Evolutionary conservation across 1,139 yeast genomes (phyloP), one percentile per base, ranked within the genome.

Genomic region (Saccharomycopsis crataegensis): DNA sequence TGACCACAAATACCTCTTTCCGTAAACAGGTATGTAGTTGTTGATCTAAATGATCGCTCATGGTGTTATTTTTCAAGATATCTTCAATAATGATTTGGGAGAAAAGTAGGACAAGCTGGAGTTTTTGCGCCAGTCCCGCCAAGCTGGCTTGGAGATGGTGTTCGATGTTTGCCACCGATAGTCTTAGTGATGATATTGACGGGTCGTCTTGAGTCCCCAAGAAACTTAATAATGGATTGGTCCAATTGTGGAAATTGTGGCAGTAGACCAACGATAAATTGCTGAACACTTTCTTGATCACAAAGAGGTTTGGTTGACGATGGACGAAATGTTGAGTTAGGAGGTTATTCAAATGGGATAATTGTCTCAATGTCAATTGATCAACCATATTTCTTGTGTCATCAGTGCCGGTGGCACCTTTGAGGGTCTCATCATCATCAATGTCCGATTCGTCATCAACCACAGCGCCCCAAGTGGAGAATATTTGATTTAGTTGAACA

Each of bases 21-120:
- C 64, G 70, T 0, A 75, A 63, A 0, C 61, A 53, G 33, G 63
- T 62, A 59, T 75, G 79, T 9, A 73, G 59, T 3, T 60, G 58
- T 9, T 59, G 61, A 61, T 53, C 54, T 54, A 49, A 49, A 50
- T 54, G 31, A 60, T 56, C 60, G 59, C 62, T 54, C 67, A 73
- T 51, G 36, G 56, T 36, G 36, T 42, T 43, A 11, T 65, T 66
- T 58, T 76, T 78, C 37, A 70, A 62, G 8, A 77, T 60, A 58
- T 84, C 90, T 62, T 83, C 90, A 0, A 76, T 78, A 1, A 82
- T 61, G 16, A 80, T 79, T 31, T 82, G 72, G 2, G 77, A 68
- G 55, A 77, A 75, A n/a, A 63, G 57, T 31, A 73, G 55, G n/a
- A 66, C 34, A 28, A 71, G 50, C 40, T 60, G 59, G 50, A 67